Evolutionary conservation across 129 eudicot species (phyloP).

Genomic region (Gnaphalium uliginosum): DNA sequence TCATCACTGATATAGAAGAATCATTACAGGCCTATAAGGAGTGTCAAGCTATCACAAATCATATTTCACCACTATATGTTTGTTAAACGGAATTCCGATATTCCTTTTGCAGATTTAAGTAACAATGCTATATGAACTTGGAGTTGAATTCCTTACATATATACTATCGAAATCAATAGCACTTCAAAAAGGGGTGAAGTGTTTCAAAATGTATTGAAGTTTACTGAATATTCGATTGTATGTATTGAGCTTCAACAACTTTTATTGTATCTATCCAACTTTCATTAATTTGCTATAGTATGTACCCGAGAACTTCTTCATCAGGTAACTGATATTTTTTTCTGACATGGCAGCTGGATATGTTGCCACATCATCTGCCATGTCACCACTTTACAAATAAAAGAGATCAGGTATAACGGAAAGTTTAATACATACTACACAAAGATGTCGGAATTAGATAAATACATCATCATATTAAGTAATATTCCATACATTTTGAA

Average conservation of each 20-base stretch:
- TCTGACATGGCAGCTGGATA: background rate
- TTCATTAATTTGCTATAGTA: no score
- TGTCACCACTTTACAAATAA: background rate
- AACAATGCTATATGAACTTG: background rate
- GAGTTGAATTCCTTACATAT: background rate
- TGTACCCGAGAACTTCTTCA: background rate
- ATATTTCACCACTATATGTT: background rate
- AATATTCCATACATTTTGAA: no score
- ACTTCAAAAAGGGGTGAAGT: no score
- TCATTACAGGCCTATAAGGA: background rate
- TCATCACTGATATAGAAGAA: background rate
- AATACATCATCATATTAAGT: background rate
- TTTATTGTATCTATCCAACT: background rate
- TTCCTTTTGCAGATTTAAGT: no score
- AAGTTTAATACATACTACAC: background rate
- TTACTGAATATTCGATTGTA: no score
- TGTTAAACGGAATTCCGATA: background rate
- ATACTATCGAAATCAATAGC: no score
- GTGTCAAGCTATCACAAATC: background rate
- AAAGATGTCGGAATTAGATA: background rate
- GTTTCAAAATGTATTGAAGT: no score
- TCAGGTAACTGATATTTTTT: no score
- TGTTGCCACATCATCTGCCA: background rate
- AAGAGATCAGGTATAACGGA: background rate
- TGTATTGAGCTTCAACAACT: background rate